phyloP scores from a whole-genome alignment of 2,329 filamentous ascomycete species.

The Alternaria alternata region DNA sequence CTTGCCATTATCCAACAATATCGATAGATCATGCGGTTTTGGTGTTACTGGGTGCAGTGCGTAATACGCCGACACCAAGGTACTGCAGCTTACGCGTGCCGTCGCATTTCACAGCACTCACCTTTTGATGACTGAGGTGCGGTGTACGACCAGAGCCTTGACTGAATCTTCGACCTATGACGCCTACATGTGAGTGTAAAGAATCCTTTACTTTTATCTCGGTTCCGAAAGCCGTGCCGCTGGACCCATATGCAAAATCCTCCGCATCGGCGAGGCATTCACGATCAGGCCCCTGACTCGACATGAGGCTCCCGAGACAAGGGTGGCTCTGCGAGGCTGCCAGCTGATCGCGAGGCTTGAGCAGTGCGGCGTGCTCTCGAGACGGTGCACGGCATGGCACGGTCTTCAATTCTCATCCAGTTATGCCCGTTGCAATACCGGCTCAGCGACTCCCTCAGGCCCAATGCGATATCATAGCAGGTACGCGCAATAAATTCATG shows the following conservation, averaged over 20 bases:
- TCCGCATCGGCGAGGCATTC: background rate
- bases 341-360: background rate
- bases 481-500: rapidly evolving
- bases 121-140: background rate
- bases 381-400: background rate
- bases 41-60: background rate
- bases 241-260: background rate
- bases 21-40: background rate
- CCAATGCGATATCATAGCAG: background rate
- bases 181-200: background rate
- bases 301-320: background rate
- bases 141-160: background rate
- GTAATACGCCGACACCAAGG: background rate
- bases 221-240: background rate
- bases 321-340: background rate
- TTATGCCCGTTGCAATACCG: background rate
- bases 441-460: background rate
- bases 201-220: background rate
- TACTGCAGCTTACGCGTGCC: constrained; percentile 1
- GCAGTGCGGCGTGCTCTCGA: background rate
- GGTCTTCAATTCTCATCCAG: background rate
- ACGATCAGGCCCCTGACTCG: background rate
- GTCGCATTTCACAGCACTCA: background rate
- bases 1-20: background rate
- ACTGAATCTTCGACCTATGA: background rate